Percentiles rank a stretch among this genome's conserved stretches.
These are phyloP conservation scores for Zygoascus flipseniorum DNA, from an alignment of 805 yeast species.

Conservation along the genomic window DNA sequence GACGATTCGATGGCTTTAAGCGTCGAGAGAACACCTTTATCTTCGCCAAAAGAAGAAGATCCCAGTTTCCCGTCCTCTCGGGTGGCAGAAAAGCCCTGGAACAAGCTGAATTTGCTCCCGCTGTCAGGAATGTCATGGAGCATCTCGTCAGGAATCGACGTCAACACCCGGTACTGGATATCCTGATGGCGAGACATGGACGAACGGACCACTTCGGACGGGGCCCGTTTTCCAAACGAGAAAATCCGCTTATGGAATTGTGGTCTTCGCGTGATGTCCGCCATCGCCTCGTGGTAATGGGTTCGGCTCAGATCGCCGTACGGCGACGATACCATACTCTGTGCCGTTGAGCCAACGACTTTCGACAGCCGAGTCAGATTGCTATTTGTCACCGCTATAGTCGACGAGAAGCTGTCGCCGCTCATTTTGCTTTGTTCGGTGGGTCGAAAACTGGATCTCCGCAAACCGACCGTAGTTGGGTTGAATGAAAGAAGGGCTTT, in stretches of 20 bases:
- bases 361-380: constrained; percentile 30
- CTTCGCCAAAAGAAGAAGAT: not conserved
- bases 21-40: not conserved
- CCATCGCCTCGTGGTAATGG: constrained; percentile 39
- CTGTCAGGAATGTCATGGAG: constrained; percentile 44
- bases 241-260: constrained; percentile 33
- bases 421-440: not conserved
- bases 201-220: constrained; percentile 26
- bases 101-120: constrained; percentile 39
- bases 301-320: constrained; percentile 32
- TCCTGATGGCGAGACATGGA: constrained; percentile 26
- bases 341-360: constrained; percentile 32
- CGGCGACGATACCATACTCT: constrained; percentile 21
- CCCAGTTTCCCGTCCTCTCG: constrained; percentile 6
- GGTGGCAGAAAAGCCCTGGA: constrained; percentile 62
- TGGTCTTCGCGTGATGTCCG: constrained; percentile 34
- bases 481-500: too few relatives aligned
- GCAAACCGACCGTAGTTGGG: too few relatives aligned
- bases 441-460: too few relatives aligned
- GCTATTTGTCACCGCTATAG: constrained; percentile 31
- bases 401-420: constrained; percentile 27
- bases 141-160: constrained; percentile 53
- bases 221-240: constrained; percentile 24
- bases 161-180: constrained; percentile 40
- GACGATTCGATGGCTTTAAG: not conserved